Percentiles rank a stretch among this genome's conserved stretches.
These are phyloP conservation scores for Exophiala aquamarina DNA, from an alignment of 2,329 filamentous ascomycete genomes.

Conservation along the genomic window DNA sequence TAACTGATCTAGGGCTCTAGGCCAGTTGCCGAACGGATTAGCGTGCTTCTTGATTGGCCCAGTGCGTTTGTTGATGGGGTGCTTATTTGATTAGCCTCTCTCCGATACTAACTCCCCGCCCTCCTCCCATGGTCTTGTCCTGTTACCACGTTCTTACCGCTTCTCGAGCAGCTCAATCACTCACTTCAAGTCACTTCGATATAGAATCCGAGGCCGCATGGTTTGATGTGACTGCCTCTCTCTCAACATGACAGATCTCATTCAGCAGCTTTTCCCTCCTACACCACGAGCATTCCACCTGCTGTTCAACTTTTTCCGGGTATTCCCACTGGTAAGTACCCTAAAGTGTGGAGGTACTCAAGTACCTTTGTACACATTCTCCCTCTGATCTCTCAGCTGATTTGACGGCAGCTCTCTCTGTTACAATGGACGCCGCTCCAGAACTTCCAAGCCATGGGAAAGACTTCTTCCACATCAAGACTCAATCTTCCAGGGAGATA, in stretches of 20 bases:
- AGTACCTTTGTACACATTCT: neutral
- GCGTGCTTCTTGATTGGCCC: too few relatives aligned
- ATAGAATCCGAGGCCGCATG: neutral
- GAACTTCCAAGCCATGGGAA: conserved; percentile 78
- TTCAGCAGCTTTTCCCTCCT: conserved; percentile 36
- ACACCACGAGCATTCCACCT: conserved; percentile 40
- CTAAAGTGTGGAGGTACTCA: neutral
- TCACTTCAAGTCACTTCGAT: too few relatives aligned
- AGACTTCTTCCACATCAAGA: conserved; percentile 66
- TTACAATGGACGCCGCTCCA: conserved; percentile 48
- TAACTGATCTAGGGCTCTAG: too few relatives aligned
- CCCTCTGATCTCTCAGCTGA: conserved; percentile 15
- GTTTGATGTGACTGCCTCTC: neutral
- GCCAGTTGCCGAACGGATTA: too few relatives aligned
- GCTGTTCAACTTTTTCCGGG: conserved; percentile 40
- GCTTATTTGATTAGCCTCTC: too few relatives aligned
- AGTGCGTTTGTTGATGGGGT: too few relatives aligned
- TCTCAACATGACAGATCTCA: neutral
- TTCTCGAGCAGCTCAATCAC: too few relatives aligned
- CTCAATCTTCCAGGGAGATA: conserved; percentile 87
- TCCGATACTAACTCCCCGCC: too few relatives aligned
- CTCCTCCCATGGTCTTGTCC: too few relatives aligned
- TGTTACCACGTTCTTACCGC: too few relatives aligned
- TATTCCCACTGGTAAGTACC: conserved; percentile 43
- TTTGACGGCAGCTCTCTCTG: conserved; percentile 66